Conservation (phyloP, 345 rosid genomes). For the Aurinia saxatilis region DNA sequence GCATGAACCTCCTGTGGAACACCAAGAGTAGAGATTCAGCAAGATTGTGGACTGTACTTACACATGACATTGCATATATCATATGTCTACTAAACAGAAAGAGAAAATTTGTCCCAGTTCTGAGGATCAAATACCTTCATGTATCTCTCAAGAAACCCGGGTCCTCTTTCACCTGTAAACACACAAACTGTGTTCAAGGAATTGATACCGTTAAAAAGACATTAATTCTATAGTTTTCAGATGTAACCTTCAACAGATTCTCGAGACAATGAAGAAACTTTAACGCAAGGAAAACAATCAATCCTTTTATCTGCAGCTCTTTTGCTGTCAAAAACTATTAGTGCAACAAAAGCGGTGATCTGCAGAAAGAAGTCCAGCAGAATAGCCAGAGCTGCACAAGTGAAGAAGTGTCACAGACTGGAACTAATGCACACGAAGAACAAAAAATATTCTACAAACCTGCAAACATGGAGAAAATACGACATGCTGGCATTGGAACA, state of each 20-base stretch:
- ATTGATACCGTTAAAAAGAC: neutral
- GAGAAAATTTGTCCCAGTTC: constrained; percentile 3
- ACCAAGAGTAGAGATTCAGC: constrained; percentile 10
- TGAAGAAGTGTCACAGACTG: constrained; percentile 15
- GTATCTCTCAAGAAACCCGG: constrained; percentile 78
- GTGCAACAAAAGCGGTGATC: constrained; percentile 95
- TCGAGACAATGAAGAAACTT: constrained; percentile 45
- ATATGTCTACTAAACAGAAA: constrained; percentile 6
- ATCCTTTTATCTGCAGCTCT: constrained; percentile 74
- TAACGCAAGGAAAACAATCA: constrained; percentile 90
- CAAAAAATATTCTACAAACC: constrained; percentile 36
- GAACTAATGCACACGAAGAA: neutral
- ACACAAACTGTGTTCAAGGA: constrained; percentile 16
- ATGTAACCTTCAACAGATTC: constrained; percentile 65
- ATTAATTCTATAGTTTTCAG: neutral
- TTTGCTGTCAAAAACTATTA: constrained; percentile 79
- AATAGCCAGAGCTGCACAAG: constrained; percentile 80
- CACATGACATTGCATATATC: neutral
- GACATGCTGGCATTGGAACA: constrained; percentile 97
- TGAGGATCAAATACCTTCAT: constrained; percentile 60
- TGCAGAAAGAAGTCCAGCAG: constrained; percentile 91
- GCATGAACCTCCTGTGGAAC: constrained; percentile 78
- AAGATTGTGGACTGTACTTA: neutral
- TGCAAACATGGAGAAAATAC: constrained; percentile 95
- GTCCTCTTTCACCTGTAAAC: constrained; percentile 54